phyloP scores from a whole-genome alignment of 177 flowering plant genomes.

The Telopea speciosissima region DNA sequence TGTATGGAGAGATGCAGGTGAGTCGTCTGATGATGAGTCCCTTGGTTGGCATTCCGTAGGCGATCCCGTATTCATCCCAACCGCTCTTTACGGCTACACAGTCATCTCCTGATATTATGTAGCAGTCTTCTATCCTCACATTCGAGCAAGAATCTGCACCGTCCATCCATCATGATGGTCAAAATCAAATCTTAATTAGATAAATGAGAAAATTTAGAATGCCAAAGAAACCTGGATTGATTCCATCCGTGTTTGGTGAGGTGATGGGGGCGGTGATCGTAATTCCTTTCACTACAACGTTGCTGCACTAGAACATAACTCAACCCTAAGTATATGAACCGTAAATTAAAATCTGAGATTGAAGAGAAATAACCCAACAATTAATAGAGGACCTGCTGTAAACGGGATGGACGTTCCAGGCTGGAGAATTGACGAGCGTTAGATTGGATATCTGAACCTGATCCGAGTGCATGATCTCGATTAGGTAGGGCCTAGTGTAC shows the following conservation, averaged over 20 bases:
- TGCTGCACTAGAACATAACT: conserved; percentile 17
- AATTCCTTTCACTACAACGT: conserved; percentile 45
- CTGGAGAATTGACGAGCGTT: conserved; percentile 32
- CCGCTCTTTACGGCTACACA: conserved; percentile 60
- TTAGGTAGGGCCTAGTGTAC: conserved; percentile 34
- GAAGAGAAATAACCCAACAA: neutral
- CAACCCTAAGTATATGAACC: too few species aligned
- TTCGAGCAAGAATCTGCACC: conserved; percentile 48
- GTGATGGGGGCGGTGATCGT: conserved; percentile 54
- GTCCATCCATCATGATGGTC: too few species aligned
- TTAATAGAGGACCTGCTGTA: conserved; percentile 10
- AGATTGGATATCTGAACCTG: conserved; percentile 34
- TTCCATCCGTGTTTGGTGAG: conserved; percentile 69
- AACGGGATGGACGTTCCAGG: conserved; percentile 21
- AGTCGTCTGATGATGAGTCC: conserved; percentile 45
- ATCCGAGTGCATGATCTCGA: conserved; percentile 36
- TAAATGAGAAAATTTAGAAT: neutral
- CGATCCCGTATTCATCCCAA: conserved; percentile 59
- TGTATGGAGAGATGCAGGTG: conserved; percentile 54
- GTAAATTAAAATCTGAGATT: too few species aligned
- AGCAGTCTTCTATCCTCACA: conserved; percentile 49
- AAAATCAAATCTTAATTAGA: too few species aligned
- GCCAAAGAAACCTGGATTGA: conserved; percentile 46
- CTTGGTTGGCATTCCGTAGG: conserved; percentile 44
- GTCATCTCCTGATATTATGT: conserved; percentile 64